Percentiles rank a stretch among this genome's conserved stretches.
phyloP scores from a whole-genome alignment of 2,329 filamentous ascomycete genomes.

The Trichoderma sp. region DNA sequence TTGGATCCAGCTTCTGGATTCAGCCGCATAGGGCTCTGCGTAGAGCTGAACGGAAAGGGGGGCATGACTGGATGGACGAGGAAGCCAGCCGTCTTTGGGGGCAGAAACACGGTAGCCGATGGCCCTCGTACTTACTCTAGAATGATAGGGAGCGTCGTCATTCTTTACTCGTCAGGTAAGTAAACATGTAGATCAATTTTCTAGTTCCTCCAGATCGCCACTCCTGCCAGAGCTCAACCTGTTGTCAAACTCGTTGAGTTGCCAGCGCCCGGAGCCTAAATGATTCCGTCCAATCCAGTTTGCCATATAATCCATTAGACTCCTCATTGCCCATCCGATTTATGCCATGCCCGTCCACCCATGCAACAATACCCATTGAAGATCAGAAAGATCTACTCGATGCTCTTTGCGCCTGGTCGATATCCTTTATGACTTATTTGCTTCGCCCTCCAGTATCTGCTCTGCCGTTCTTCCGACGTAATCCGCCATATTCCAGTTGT shows the following conservation, averaged over 20 bases:
- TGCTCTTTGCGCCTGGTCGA: neutral
- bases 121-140: neutral
- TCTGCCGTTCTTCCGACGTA: neutral
- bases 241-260: neutral
- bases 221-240: neutral
- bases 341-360: neutral
- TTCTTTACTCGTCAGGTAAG: neutral
- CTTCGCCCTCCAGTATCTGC: neutral
- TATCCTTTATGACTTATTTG: neutral
- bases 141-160: neutral
- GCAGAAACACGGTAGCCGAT: neutral
- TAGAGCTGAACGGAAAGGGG: neutral
- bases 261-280: neutral
- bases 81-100: neutral
- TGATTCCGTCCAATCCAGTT: neutral
- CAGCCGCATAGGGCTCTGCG: neutral
- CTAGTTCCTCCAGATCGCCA: neutral
- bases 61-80: neutral
- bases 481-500: neutral
- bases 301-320: neutral
- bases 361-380: neutral
- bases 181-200: neutral
- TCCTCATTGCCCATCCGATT: neutral
- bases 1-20: neutral
- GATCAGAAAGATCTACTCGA: neutral